Evolutionary conservation across 805 yeast genomes (phyloP), one percentile per base, ranked within the genome.

Genomic region (Lipomyces sp.): DNA sequence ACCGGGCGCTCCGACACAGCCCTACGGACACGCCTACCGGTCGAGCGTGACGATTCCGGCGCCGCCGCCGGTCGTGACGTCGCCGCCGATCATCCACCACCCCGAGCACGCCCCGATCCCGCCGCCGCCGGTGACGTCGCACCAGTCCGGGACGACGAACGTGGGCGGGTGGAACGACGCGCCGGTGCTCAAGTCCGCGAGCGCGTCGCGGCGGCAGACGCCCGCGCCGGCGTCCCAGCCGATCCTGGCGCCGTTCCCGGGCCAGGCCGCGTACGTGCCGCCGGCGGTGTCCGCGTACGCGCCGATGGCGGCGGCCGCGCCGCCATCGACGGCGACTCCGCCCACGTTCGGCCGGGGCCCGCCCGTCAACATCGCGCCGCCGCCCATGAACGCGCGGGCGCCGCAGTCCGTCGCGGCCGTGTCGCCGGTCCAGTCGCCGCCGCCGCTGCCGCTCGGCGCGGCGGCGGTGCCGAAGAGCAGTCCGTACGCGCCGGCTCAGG

Each of bases 221-320:
- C 64, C 65, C 16, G 63, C 68, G 11, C 53, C 63, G 11, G 60
- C 66, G 16, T 53, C 62, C 2, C 48, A 46, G 21, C 53, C 55
- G 5, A 51, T 51, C 19, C 19, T 53, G 22, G 46, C 63, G 8
- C 63, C 61, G 16, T 52, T 53, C 38, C 55, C 63, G 16, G 58
- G 58, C 10, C 53, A 45, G 45, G 29, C 29, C 6, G 10, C 29
- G 29, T 26, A 26, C 43, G 51, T 62, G 26, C 59, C 63, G 11
- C 54, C 66, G 6, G 48, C 65, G 18, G 49, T 63, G n/a, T 66
- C 70, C 41, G 72, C 76, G 32, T 68, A 69, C 53, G 66, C 68
- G 51, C 59, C 53, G 7, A 56, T 51, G 26, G 34, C 24, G 2
- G 39, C 45, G 18, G 34, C 48, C 16, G 18, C 51, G 4, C 19